Base-by-base conservation (phyloP, 768 basidiomycete species). In the Grammothele lineata region DNA sequence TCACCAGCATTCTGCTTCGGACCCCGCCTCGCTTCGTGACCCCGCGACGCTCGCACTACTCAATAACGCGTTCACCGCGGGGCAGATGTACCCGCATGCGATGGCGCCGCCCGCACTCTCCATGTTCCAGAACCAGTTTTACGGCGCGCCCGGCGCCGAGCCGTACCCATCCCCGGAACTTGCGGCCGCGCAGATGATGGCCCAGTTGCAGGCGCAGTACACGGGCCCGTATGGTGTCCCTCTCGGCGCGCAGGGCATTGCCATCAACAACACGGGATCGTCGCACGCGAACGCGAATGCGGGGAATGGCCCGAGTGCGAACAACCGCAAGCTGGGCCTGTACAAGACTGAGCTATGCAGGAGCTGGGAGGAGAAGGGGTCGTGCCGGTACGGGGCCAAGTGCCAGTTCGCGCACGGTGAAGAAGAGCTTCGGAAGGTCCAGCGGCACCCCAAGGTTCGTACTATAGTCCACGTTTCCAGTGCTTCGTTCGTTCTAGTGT, bases 401-500 rank as follows among this genome's bases (percentile, higher is more conserved):
- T 94, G 92, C 61, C 92, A 94, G 64, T 94, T 94, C 62, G 92
- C 92, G 21, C 92, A 94, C 61, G 92, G 92, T 40, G 86, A 91
- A 61, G 87, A 91, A 0, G 92, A 94, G 65, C 73, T 93, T 25
- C 80, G 90, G 33, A 81, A 76, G 46, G 88, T 92, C n/a, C 65
- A 83, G 54, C 77, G 91, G 54, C 91, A 94, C 64, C 92, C 92
- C 37, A 94, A 93, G 79, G 90, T 89, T 59, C 53, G 73, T 56
- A 21, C 50, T 33, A 23, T 41, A 11, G 34, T 25, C 37, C 42
- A 6, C 8, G 18, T 17, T 19, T 19, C n/a, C 22, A 17, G 17
- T 22, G 22, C 23, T 34, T 21, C 36, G 21, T 1, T 27, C 27
- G 11, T 18, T 9, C 30, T 32, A 15, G 25, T 46, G 40, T 30